Evolutionary conservation across 805 yeast species (phyloP), one percentile per base, ranked within the genome.

Genomic region (Zygoascus flipseniorum): DNA sequence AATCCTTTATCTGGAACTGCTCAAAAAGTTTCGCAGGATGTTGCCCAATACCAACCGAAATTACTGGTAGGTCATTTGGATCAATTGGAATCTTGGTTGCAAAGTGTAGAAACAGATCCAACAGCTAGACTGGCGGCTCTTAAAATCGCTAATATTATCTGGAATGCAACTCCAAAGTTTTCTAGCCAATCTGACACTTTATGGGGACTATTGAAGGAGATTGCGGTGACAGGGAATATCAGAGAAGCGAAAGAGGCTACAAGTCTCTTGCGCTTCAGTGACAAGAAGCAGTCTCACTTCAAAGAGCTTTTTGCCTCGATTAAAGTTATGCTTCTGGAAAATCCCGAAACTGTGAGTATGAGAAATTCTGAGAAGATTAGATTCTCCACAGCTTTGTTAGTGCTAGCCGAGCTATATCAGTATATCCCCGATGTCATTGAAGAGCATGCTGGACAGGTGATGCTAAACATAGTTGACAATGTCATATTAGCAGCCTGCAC

Each of bases 181-280:
- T 68, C 79, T 18, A 76, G 81, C 2, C 66, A 69, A n/a, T 72
- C 73, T 20, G 72, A 70, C 9, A 62, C 61, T 2, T 31, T 46
- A 11, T 32, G 49, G 42, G 41, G n/a, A n/a, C 8, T 16, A 10
- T 10, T 49, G 18, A 42, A 41, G 26, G 19, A 6, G 1, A 67
- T 83, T 28, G 78, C 85, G 0, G 57, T 70, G 0, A 59, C 62
- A 1, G 92, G 92, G 0, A 67, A 77, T 1, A 80, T 86, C 1
- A 43, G 61, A 9, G 88, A 83, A 60, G 83, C 92, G 0, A 80
- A 75, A 60, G 86, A 82, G 63, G 76, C 90, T 0, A 69, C 80
- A 8, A 82, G 80, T 62, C 68, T 86, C 6, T 56, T 86, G 8
- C 75, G 80, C 1, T 69, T 79, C n/a, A 67, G 76, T 2, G 65